Conservation (phyloP, 768 basidiomycete species). For the Mycena albidolilacea region DNA sequence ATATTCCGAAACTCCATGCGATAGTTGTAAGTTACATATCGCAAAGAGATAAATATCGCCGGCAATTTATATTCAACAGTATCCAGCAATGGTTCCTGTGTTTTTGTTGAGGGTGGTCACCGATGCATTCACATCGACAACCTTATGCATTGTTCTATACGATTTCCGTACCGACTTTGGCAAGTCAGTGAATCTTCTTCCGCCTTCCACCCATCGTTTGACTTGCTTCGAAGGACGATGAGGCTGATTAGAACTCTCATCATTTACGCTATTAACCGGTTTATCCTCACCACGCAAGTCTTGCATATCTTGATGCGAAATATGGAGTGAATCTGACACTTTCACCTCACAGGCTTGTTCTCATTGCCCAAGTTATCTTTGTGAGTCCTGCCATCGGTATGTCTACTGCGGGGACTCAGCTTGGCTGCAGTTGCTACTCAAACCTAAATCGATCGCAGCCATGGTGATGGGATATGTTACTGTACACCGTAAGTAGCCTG, state of each 20-base stretch:
- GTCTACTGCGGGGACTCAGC: neutral
- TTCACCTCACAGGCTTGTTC: neutral
- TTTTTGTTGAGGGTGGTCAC: neutral
- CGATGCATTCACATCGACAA: neutral
- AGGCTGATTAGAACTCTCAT: neutral
- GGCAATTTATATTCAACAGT: neutral
- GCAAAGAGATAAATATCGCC: neutral
- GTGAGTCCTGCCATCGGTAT: neutral
- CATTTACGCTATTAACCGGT: neutral
- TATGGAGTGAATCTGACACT: neutral
- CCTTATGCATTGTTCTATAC: neutral
- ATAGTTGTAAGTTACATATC: neutral
- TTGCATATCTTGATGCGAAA: neutral
- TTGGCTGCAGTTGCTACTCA: neutral
- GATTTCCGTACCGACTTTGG: neutral
- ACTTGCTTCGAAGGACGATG: neutral
- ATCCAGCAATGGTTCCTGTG: neutral
- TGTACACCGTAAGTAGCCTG: neutral
- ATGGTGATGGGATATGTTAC: slow-evolving; percentile 1
- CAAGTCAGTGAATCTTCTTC: neutral
- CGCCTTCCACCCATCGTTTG: neutral
- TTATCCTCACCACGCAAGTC: slow-evolving; percentile 2
- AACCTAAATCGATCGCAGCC: neutral
- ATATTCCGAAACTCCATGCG: neutral
- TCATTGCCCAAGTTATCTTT: neutral